These are phyloP conservation scores for Leucocoprinus birnbaumii DNA, from an alignment of 768 basidiomycete species.

Conservation along the genomic window DNA sequence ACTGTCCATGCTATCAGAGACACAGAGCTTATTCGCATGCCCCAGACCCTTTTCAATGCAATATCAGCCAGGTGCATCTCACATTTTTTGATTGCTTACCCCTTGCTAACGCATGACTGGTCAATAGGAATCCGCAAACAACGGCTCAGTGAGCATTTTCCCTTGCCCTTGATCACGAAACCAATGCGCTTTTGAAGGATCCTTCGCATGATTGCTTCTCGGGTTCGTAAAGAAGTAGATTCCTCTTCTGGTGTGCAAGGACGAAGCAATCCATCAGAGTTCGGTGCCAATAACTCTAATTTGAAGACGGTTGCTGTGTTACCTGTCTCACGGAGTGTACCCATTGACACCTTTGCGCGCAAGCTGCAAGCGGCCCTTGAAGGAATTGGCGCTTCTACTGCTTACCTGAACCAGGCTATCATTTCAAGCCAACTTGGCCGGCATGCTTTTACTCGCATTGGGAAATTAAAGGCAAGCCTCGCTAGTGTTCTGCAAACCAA, in stretches of 20 bases:
- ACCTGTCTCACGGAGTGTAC: conserved; percentile 83
- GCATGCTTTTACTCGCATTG: conserved; percentile 95
- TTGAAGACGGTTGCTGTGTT: conserved; percentile 93
- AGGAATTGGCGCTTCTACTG: conserved; percentile 89
- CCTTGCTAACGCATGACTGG: neutral
- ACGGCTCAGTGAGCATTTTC: conserved; percentile 66
- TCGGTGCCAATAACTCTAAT: conserved; percentile 78
- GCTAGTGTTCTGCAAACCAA: conserved; percentile 1
- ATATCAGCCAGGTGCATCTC: conserved; percentile 76
- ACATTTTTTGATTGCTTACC: neutral
- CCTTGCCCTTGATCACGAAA: neutral
- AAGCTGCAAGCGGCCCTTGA: conserved; percentile 88
- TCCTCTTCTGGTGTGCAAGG: conserved; percentile 49
- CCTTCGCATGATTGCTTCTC: conserved; percentile 86
- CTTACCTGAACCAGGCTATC: conserved; percentile 91
- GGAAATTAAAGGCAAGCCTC: conserved; percentile 87
- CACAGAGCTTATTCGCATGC: conserved; percentile 95
- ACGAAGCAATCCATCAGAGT: conserved; percentile 51
- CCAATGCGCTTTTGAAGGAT: conserved; percentile 41
- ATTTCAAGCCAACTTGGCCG: conserved; percentile 89
- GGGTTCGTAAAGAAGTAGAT: conserved; percentile 83
- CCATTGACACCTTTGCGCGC: conserved; percentile 84
- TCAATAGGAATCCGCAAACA: conserved; percentile 71
- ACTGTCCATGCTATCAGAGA: conserved; percentile 98
- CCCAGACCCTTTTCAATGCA: conserved; percentile 95